phyloP scores from a whole-genome alignment of 371 early-diverging fungal genomes.

The Apophysomyces elegans region DNA sequence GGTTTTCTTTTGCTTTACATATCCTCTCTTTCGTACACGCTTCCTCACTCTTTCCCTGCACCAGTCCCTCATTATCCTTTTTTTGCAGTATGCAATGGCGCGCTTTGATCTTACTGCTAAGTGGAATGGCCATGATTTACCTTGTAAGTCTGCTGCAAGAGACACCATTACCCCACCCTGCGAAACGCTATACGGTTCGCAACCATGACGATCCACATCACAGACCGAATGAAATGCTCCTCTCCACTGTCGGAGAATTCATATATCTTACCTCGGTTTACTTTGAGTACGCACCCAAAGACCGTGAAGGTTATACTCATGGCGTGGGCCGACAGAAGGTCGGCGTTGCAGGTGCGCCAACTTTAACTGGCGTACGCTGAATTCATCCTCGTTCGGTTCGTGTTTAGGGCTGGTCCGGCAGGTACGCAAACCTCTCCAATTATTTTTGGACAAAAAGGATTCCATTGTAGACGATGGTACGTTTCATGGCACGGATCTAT shows the following conservation, averaged over 20 bases:
- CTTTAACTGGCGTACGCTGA: conserved; percentile 2
- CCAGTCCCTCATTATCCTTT: conserved; percentile 1
- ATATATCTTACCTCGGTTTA: conserved; percentile 42
- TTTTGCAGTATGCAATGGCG: conserved; percentile 51
- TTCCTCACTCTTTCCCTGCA: not conserved
- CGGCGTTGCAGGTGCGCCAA: conserved; percentile 26
- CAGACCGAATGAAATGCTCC: conserved; percentile 29
- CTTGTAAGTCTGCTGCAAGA: conserved; percentile 42
- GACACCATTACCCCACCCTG: conserved; percentile 45
- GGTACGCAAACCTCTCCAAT: conserved; percentile 16
- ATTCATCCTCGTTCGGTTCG: not conserved
- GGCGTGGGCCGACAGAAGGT: conserved; percentile 31
- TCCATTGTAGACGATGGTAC: not conserved
- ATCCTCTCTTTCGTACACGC: conserved; percentile 1
- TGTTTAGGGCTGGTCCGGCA: conserved; percentile 12
- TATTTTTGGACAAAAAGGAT: conserved; percentile 15
- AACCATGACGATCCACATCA: conserved; percentile 17
- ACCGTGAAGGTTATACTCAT: conserved; percentile 11
- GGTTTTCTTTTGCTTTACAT: not conserved
- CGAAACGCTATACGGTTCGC: conserved; percentile 25
- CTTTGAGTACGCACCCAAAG: conserved; percentile 18
- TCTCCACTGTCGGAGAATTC: conserved; percentile 31
- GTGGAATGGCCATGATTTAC: conserved; percentile 40
- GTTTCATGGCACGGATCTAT: not conserved
- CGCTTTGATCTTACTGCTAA: conserved; percentile 33